These are phyloP conservation scores for Silene vulgaris DNA, from an alignment of 179 eudicot species.

Conservation along the genomic window DNA sequence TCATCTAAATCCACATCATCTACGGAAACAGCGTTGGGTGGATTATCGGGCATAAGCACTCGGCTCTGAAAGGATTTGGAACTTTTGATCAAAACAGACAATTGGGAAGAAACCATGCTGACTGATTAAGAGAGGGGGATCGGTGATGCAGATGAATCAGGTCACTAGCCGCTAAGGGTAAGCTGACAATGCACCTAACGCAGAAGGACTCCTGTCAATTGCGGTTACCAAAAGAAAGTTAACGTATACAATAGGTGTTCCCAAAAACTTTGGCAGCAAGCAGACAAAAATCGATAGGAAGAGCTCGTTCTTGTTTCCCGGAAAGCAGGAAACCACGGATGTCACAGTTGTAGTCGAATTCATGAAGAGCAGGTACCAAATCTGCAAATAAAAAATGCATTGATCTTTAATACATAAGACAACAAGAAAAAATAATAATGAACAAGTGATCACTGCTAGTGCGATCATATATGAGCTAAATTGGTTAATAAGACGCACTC, in stretches of 20 bases:
- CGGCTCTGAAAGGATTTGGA: conserved; percentile 38
- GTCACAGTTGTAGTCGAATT: conserved; percentile 51
- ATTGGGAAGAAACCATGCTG: conserved; percentile 61
- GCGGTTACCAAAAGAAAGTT: conserved; percentile 44
- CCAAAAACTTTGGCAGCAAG: conserved; percentile 43
- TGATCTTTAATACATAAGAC: conserved; percentile 2
- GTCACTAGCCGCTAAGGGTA: conserved; percentile 25
- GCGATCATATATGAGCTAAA: background rate
- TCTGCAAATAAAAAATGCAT: conserved; percentile 30
- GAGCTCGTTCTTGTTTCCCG: conserved; percentile 70
- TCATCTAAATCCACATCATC: conserved; percentile 41
- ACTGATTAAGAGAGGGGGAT: conserved; percentile 20
- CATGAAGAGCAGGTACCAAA: conserved; percentile 59
- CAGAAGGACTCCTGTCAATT: conserved; percentile 43
- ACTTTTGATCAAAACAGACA: conserved; percentile 28
- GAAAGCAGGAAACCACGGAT: conserved; percentile 72
- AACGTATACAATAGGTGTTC: conserved; percentile 31
- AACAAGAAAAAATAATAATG: background rate
- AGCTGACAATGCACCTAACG: conserved; percentile 29
- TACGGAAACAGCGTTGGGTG: conserved; percentile 36
- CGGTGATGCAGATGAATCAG: conserved; percentile 37
- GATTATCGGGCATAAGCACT: conserved; percentile 29
- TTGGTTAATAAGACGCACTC: background rate
- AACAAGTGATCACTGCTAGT: background rate
- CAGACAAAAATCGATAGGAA: conserved; percentile 45